Evolutionary conservation across 2,329 filamentous ascomycete species (phyloP), one percentile per base, ranked within the genome.

Genomic region (Colletotrichum australisinense): DNA sequence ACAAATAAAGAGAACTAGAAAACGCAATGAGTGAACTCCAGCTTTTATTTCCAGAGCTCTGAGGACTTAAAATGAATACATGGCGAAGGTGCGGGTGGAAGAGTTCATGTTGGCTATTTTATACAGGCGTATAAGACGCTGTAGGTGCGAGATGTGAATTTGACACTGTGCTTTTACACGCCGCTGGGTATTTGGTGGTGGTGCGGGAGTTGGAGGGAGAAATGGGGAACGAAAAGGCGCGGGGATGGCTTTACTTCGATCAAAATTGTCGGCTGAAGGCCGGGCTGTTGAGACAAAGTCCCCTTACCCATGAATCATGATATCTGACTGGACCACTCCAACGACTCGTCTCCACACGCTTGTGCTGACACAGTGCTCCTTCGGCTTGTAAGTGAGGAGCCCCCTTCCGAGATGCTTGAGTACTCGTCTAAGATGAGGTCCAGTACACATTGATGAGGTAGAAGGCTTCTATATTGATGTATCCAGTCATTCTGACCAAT

Each of bases 31-130:
- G 8, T 1, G 16, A n/a, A 8, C 7, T 46, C 58, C n/a, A 14
- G 16, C 6, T 26, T 55, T 4, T 9, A 26, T 1, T 1, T 22
- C 5, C 19, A 14, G 8, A 12, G 7, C 12, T 24, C 8, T 11
- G n/a, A 55, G 9, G 8, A 0, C 14, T 12, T 14, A 22, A 28
- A 16, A 14, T 46, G 22, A 5, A 62, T 5, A 1, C n/a, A 28
- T 8, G 16, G 12, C 35, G 46, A 19, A 35, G 4, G 7, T 11
- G 2, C 12, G 1, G 24, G 30, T 49, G 22, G 19, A 55, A 65
- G n/a, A 57, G 14, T 38, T 5, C 35, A 72, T 63, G 5, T 63
- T 55, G 4, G n/a, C 30, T 19, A 32, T 28, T 72, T 72, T 67
- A 67, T 67, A 58, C 6, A 1, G 1, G 63, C 38, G 14, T 1